A percentile compares a stretch with the other conserved stretches of the same genome.
These are phyloP conservation scores for Pichia sp. DNA, from an alignment of 1,139 yeast genomes.

Conservation along the genomic window DNA sequence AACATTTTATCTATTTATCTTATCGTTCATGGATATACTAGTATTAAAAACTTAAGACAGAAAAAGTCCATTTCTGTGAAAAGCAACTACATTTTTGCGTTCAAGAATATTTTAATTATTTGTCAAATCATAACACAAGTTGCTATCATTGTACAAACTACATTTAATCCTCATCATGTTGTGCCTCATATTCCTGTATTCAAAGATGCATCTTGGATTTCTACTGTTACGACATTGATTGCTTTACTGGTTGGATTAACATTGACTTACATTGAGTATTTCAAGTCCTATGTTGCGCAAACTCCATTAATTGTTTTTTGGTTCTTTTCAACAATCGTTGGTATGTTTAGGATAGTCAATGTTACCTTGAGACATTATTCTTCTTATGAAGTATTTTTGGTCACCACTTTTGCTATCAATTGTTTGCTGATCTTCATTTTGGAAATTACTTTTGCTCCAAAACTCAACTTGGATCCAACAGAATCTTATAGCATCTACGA, in stretches of 20 bases:
- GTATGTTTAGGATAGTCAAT: conserved; percentile 40
- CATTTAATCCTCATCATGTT: conserved; percentile 25
- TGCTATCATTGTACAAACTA: conserved; percentile 24
- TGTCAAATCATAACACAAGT: conserved; percentile 36
- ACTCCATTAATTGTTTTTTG: conserved; percentile 72
- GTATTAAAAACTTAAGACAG: conserved; percentile 31
- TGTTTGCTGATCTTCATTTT: conserved; percentile 44
- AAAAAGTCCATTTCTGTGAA: conserved; percentile 20
- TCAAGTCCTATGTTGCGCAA: conserved; percentile 54
- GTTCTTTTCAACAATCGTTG: conserved; percentile 47
- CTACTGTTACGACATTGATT: conserved; percentile 34
- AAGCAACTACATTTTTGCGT: conserved; percentile 34
- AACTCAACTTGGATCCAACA: conserved; percentile 33
- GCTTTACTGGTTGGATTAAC: conserved; percentile 45
- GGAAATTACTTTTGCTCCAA: conserved; percentile 43
- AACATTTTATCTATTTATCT: conserved; percentile 46
- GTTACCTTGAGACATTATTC: conserved; percentile 40
- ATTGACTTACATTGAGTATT: conserved; percentile 67
- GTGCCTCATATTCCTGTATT: conserved; percentile 25
- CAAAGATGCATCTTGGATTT: conserved; percentile 38
- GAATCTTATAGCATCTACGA: conserved; percentile 59
- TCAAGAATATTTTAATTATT: conserved; percentile 37
- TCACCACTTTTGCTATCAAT: conserved; percentile 42
- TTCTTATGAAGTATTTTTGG: conserved; percentile 35
- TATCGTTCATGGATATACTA: conserved; percentile 46